Base-by-base conservation (phyloP, 495 filamentous ascomycete genomes). In the Aspergillus conjunctus region DNA sequence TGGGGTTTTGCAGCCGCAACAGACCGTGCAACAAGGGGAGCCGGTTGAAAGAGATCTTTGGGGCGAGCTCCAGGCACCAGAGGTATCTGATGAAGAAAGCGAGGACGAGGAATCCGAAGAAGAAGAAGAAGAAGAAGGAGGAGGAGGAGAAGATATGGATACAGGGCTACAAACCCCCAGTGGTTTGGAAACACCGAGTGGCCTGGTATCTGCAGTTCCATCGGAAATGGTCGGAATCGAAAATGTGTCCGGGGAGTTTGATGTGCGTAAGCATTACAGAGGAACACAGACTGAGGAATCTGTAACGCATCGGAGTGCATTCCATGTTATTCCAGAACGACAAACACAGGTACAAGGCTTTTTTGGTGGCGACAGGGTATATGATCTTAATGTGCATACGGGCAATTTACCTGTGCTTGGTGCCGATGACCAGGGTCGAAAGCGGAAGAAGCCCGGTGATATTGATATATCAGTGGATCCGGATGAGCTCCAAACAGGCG, bases 391-490 rank as follows among this genome's bases (percentile, higher is more conserved):
- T 51, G 67, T 73, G 43, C 65, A 80, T 54, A 71, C 80, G 17
- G 70, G 73, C 17, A 79, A 82, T 62, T 70, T 88, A 21, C 87
- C 89, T 18, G 83, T 94, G 10, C 83, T 98, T 3, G 94, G 92
- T 11, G 85, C 85, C 59, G 90, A 93, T 8, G 91, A 96, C 57
- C 85, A 90, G 43, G 86, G 73, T 33, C 81, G 88, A 57, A 93
- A 98, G 82, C 81, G 95, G 56, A 97, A 94, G 80, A 93, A 97
- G 83, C 93, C 89, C 0, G 94, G 92, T 15, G 94, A 98, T 74
- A 84, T 98, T 26, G 94, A 98, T 59, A 88, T 98, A 21, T 88
- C 91, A 21, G 84, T 98, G 51, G 91, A 98, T 69, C 84, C 90
- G 18, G 91, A 96, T 65, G 79, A 85, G 21, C 71, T 98, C 59